A percentile compares a stretch with the other conserved stretches of the same genome.
Evolutionary conservation across 768 basidiomycete genomes (phyloP).

Genomic region (Fomitopsis pulvina): DNA sequence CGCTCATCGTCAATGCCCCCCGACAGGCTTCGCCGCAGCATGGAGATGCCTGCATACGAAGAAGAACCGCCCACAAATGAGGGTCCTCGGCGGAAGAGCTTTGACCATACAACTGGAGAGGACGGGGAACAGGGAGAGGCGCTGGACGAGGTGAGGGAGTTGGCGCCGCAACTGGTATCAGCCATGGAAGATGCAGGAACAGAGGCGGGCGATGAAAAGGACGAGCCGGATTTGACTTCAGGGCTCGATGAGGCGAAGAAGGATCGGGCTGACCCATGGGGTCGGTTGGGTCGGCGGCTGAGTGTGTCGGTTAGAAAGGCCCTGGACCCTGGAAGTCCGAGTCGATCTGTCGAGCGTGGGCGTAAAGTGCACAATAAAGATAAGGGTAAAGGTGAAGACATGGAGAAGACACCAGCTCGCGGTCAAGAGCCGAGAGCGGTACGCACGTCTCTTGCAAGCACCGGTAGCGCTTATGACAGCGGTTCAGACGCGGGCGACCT

Average conservation of each 20-base stretch:
- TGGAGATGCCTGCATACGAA: conserved; percentile 32
- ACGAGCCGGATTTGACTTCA: conserved; percentile 16
- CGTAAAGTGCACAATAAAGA: conserved; percentile 23
- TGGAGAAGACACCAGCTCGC: neutral
- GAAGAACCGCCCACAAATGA: conserved; percentile 31
- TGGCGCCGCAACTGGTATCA: conserved; percentile 5
- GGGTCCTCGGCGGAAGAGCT: conserved; percentile 35
- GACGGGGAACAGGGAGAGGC: conserved; percentile 1
- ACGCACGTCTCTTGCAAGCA: conserved; percentile 7
- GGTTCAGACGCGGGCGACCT: conserved; percentile 6
- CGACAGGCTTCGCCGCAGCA: conserved; percentile 24
- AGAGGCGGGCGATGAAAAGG: conserved; percentile 25
- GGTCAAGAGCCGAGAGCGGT: conserved; percentile 5
- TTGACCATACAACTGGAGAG: conserved; percentile 27
- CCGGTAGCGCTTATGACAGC: conserved; percentile 5
- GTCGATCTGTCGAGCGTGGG: conserved; percentile 17
- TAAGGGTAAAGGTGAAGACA: conserved; percentile 20
- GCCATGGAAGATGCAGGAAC: conserved; percentile 7
- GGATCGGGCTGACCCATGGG: conserved; percentile 46
- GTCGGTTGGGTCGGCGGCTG: conserved; percentile 58
- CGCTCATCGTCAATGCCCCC: conserved; percentile 48
- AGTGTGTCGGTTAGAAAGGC: conserved; percentile 46
- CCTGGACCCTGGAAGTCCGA: conserved; percentile 20
- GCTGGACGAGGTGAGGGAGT: conserved; percentile 10
- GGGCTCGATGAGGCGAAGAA: conserved; percentile 15